Base-by-base conservation (phyloP, 2,329 filamentous ascomycete species). In the Aspergillus ustus region DNA sequence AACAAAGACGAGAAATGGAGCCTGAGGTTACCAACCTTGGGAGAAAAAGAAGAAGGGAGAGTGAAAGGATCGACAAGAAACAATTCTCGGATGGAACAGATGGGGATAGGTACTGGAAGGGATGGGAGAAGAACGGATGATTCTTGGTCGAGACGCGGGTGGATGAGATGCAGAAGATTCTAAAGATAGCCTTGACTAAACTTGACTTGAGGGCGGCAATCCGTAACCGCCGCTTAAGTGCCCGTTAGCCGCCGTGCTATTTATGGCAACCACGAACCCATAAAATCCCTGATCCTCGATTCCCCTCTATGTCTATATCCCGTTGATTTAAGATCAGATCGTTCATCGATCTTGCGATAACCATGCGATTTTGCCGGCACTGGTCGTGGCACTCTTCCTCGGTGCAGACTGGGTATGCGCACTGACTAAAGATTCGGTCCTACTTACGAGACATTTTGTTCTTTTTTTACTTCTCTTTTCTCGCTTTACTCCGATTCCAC, bases 121-220 rank as follows among this genome's bases (percentile, higher is more conserved):
- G 66, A 66, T 67, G 60, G 62, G 57, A 63, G 46, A 54, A 57
- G 55, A 46, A 65, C 57, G 56, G 62, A 52, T 66, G 61, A 54
- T 54, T 58, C 44, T 54, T 58, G 65, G 60, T 66, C 63, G 66
- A 66, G 63, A 65, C 66, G 63, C 70, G 69, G 61, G 67, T 68
- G 60, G 43, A 55, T 55, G 52, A 55, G 52, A 66, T 70, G 62
- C 69, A 72, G 67, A 72, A 67, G 66, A 72, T 73, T 67, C 72
- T 74, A 70, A 75, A 72, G 68, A 74, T 73, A 73, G 70, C 67
- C 61, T 40, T 54, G 49, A 44, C 48, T 28, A n/a, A 28, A 34
- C 44, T 46, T 46, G 44, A 45, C 44, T 43, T 34, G 52, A 56
- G 43, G 45, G 44, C 62, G 59, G 56, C 51, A 53, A 61, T 29